Evolutionary conservation across 176 grass and related monocot genomes (phyloP).

Genomic region (Carex cristatella): DNA sequence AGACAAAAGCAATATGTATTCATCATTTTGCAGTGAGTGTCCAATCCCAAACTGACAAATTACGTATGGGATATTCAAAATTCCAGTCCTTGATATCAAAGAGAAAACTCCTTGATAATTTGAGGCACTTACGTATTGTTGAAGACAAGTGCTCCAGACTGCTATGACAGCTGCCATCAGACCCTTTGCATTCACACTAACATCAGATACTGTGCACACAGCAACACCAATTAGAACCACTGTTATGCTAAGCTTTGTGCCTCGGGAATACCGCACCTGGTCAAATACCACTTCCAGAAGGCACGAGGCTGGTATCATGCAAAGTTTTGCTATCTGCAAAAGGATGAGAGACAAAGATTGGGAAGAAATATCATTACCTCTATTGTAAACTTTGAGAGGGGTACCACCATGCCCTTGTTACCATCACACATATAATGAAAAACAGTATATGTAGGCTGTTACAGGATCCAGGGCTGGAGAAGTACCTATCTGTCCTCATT

Average conservation of each 20-base stretch:
- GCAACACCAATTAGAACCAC: slow-evolving; percentile 80
- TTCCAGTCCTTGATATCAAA: background rate
- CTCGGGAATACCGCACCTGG: slow-evolving; percentile 65
- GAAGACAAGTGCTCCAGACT: slow-evolving; percentile 88
- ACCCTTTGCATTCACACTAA: slow-evolving; percentile 82
- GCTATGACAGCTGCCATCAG: slow-evolving; percentile 75
- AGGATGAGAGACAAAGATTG: background rate
- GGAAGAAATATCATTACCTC: background rate
- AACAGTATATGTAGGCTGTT: background rate
- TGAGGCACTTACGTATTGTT: slow-evolving; percentile 85
- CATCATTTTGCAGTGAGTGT: background rate
- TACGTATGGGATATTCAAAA: background rate
- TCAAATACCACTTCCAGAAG: slow-evolving; percentile 93
- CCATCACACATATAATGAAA: background rate
- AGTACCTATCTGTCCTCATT: background rate
- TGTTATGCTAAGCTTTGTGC: slow-evolving; percentile 89
- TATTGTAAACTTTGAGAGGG: background rate
- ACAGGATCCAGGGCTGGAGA: background rate
- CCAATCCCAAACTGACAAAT: background rate
- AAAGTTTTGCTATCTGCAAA: slow-evolving; percentile 83
- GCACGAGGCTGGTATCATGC: slow-evolving; percentile 98
- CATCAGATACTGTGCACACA: slow-evolving; percentile 82
- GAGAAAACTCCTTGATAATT: background rate
- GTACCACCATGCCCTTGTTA: background rate
- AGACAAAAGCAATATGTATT: background rate